Conservation (phyloP, 2,329 filamentous ascomycete species). For the Scytalidium sp. region DNA sequence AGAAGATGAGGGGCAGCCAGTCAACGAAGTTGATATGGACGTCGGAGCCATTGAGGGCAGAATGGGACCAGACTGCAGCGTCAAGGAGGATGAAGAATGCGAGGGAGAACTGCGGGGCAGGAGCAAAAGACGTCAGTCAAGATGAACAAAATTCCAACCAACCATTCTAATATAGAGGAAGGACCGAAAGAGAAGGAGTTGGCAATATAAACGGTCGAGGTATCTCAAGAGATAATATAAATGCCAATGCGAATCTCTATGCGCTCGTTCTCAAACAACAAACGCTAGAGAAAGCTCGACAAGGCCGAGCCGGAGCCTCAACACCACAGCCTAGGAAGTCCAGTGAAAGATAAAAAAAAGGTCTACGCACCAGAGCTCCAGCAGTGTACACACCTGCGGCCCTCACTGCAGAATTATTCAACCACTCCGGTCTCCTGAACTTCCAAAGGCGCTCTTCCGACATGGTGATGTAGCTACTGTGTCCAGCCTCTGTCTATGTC, state of each 20-base stretch:
- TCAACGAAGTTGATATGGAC: constrained; percentile 65
- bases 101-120: constrained; percentile 54
- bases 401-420: constrained; percentile 61
- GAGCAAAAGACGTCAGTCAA: not conserved
- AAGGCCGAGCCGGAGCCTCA: no score
- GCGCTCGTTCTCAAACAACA: no score
- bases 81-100: constrained; percentile 69
- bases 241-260: no score
- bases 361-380: constrained; percentile 56
- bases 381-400: constrained; percentile 62
- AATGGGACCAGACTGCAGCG: constrained; percentile 64
- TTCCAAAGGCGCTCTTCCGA: constrained; percentile 66
- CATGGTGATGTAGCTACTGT: constrained; percentile 34
- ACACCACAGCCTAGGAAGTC: no score
- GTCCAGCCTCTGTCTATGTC: not conserved
- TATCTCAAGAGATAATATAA: no score
- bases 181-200: no score
- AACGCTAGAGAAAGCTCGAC: no score
- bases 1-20: constrained; percentile 68
- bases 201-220: no score
- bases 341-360: not conserved
- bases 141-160: no score
- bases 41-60: constrained; percentile 54
- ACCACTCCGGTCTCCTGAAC: constrained; percentile 64
- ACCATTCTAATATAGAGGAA: no score